Conservation (phyloP, 352 stramenopile species). For the Phytophthora capsici region DNA sequence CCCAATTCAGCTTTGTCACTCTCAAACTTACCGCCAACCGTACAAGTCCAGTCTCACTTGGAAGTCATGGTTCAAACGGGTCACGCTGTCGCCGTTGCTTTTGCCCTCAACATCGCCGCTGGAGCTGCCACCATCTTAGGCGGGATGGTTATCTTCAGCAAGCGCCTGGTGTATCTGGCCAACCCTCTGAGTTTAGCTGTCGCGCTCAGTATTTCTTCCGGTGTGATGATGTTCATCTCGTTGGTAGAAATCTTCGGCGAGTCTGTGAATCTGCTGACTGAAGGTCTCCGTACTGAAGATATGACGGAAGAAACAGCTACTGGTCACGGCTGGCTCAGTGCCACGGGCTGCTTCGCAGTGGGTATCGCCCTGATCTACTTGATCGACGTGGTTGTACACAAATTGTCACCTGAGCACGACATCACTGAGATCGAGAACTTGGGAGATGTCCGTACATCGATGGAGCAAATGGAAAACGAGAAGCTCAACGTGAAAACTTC, state of each 20-base stretch:
- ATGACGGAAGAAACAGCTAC: slow-evolving; percentile 22
- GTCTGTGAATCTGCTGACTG: slow-evolving; percentile 20
- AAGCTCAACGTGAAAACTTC: slow-evolving; percentile 20
- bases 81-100: slow-evolving; percentile 6
- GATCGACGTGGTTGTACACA: slow-evolving; percentile 18
- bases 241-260: slow-evolving; percentile 23
- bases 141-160: slow-evolving; percentile 23
- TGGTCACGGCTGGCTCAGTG: slow-evolving; percentile 12
- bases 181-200: slow-evolving; percentile 22
- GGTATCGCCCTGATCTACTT: slow-evolving; percentile 18
- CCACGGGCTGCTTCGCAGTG: slow-evolving; percentile 12
- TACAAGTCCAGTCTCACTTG: neutral
- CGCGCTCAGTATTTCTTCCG: slow-evolving; percentile 4
- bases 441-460: slow-evolving; percentile 33
- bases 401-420: slow-evolving; percentile 18
- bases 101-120: neutral
- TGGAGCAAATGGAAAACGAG: slow-evolving; percentile 11
- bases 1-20: neutral
- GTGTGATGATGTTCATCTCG: slow-evolving; percentile 26
- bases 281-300: slow-evolving; percentile 17
- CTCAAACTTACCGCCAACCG: slow-evolving; percentile 7
- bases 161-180: slow-evolving; percentile 20
- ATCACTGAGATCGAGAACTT: slow-evolving; percentile 2
- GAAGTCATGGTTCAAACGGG: slow-evolving; percentile 19
- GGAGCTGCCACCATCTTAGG: slow-evolving; percentile 18